phyloP scores from a whole-genome alignment of 2,329 filamentous ascomycete genomes.

The Ascochyta fabae region DNA sequence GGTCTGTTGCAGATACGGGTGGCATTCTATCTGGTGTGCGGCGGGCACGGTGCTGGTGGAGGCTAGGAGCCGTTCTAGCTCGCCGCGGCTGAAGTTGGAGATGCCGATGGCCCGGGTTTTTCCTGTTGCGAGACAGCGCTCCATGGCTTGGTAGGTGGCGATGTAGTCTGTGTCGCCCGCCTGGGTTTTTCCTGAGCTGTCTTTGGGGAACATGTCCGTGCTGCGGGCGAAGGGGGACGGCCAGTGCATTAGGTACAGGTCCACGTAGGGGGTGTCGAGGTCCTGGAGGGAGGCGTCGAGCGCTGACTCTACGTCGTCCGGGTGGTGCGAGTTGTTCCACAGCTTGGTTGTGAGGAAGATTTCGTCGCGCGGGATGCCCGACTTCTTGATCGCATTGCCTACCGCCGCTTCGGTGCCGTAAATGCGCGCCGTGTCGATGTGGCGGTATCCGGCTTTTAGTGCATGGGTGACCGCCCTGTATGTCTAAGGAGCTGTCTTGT shows the following conservation, averaged over 20 bases:
- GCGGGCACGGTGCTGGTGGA: constrained; percentile 38
- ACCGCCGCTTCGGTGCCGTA: constrained; percentile 37
- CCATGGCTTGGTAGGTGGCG: constrained; percentile 51
- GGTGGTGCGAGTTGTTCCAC: constrained; percentile 88
- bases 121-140: constrained; percentile 42
- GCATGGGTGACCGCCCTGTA: constrained; percentile 48
- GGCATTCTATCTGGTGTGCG: constrained; percentile 41
- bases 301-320: constrained; percentile 67
- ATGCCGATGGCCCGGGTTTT: constrained; percentile 43
- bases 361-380: constrained; percentile 48
- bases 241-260: constrained; percentile 80
- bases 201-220: constrained; percentile 64
- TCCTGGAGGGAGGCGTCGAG: constrained; percentile 76
- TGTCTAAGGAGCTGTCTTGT: background rate
- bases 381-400: constrained; percentile 39
- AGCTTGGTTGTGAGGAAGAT: constrained; percentile 72
- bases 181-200: constrained; percentile 38
- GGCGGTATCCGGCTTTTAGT: constrained; percentile 38
- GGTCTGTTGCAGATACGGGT: constrained; percentile 41
- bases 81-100: constrained; percentile 44
- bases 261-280: constrained; percentile 86
- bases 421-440: constrained; percentile 40
- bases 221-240: constrained; percentile 81
- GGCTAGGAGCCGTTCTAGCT: constrained; percentile 61
- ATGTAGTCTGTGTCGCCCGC: constrained; percentile 37